phyloP scores from a whole-genome alignment of 495 filamentous ascomycete genomes.

The Tuber brumale region DNA sequence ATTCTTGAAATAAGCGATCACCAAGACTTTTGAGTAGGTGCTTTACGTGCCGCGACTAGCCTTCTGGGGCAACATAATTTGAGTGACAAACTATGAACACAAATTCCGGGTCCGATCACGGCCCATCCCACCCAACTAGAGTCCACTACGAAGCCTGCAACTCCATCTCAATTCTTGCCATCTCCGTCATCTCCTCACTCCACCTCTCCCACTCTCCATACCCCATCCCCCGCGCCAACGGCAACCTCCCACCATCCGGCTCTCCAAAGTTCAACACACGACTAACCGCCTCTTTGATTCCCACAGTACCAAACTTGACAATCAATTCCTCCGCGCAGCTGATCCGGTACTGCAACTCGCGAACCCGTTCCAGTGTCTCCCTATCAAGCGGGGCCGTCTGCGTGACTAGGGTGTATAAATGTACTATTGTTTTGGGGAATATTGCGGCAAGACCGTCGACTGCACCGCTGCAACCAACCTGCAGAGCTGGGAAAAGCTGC shows the following conservation, averaged over 20 bases:
- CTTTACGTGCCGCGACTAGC: neutral
- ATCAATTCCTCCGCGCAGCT: constrained; percentile 56
- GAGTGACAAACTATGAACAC: neutral
- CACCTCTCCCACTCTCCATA: constrained; percentile 49
- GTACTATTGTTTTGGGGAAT: constrained; percentile 56
- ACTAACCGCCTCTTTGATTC: constrained; percentile 58
- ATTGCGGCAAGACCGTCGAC: constrained; percentile 60
- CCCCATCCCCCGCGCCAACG: constrained; percentile 50
- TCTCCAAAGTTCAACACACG: constrained; percentile 52
- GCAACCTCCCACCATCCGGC: constrained; percentile 52
- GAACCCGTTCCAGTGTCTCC: constrained; percentile 43
- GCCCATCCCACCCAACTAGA: neutral
- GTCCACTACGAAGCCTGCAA: constrained; percentile 6
- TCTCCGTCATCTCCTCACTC: constrained; percentile 42
- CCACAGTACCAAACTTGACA: constrained; percentile 50
- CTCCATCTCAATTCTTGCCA: constrained; percentile 44
- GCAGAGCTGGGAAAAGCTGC: constrained; percentile 56
- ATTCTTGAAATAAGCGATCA: no score
- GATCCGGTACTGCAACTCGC: constrained; percentile 52
- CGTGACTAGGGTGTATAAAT: constrained; percentile 49
- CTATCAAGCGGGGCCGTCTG: constrained; percentile 40
- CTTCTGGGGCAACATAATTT: neutral
- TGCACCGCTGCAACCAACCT: constrained; percentile 55
- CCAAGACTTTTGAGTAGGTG: no score
- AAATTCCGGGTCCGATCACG: neutral